A percentile compares a stretch with the other conserved stretches of the same genome.
phyloP scores from a whole-genome alignment of 352 stramenopile species.

The Chloridella minuta region DNA sequence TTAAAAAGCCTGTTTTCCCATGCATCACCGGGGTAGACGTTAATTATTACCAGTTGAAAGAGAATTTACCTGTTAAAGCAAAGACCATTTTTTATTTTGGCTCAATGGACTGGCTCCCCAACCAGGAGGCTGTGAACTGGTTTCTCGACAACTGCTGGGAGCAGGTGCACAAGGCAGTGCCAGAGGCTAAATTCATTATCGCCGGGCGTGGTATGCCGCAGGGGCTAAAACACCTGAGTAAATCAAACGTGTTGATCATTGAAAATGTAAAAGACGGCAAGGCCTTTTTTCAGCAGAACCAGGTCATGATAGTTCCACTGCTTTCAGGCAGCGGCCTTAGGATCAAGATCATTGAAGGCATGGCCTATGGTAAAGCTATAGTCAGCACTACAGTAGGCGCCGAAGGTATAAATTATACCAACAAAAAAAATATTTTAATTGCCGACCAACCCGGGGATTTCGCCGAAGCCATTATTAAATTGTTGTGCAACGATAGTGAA shows the following conservation, averaged over 20 bases:
- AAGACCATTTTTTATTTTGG: conserved; percentile 4
- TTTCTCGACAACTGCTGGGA: not conserved
- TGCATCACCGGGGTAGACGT: not conserved
- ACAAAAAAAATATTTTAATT: not conserved
- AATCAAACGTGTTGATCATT: not conserved
- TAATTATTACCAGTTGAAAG: not conserved
- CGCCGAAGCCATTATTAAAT: not conserved
- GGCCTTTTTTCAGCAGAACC: not conserved
- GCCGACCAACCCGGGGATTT: not conserved
- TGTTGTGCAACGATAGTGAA: not conserved
- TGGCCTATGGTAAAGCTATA: not conserved
- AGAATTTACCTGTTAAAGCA: not conserved
- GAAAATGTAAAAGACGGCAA: not conserved
- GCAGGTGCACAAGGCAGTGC: not conserved
- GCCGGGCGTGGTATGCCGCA: not conserved
- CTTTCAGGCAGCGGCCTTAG: not conserved
- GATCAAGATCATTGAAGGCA: not conserved
- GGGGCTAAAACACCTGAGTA: not conserved
- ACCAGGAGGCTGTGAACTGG: not conserved
- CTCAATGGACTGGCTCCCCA: not conserved
- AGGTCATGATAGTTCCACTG: not conserved
- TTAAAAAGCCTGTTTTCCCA: not conserved
- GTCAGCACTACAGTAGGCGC: not conserved
- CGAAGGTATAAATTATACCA: not conserved
- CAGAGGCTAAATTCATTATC: not conserved